Evolutionary conservation across 2,329 filamentous ascomycete species (phyloP).

Genomic region (Paracamarosporium sp.): DNA sequence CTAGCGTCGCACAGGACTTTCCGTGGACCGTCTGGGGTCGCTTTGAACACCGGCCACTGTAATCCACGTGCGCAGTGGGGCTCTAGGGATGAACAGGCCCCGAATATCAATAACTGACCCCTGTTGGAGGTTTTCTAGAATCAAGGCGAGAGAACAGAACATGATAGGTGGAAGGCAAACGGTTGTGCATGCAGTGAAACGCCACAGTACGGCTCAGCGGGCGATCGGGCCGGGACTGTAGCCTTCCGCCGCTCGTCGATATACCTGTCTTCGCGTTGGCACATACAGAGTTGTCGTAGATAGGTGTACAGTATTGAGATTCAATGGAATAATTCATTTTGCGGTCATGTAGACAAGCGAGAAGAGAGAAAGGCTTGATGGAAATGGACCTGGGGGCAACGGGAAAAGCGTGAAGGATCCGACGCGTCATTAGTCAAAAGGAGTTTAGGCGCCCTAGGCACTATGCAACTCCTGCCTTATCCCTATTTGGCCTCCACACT

Average conservation of each 20-base stretch:
- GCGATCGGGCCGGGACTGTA: background rate
- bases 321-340: background rate
- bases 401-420: background rate
- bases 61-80: conserved; percentile 3
- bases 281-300: background rate
- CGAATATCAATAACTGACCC: background rate
- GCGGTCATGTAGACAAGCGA: background rate
- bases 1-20: background rate
- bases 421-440: background rate
- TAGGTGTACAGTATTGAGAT: background rate
- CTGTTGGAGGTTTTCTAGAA: background rate
- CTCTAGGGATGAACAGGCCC: background rate
- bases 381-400: background rate
- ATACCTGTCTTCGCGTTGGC: background rate
- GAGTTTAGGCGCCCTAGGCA: background rate
- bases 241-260: background rate
- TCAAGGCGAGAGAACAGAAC: background rate
- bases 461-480: background rate
- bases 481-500: background rate
- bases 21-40: background rate
- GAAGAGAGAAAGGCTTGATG: background rate
- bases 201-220: conserved; percentile 3
- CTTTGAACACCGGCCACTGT: background rate
- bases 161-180: background rate
- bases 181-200: background rate